Base-by-base conservation (phyloP, 805 yeast genomes). In the Candida sithepensis region DNA sequence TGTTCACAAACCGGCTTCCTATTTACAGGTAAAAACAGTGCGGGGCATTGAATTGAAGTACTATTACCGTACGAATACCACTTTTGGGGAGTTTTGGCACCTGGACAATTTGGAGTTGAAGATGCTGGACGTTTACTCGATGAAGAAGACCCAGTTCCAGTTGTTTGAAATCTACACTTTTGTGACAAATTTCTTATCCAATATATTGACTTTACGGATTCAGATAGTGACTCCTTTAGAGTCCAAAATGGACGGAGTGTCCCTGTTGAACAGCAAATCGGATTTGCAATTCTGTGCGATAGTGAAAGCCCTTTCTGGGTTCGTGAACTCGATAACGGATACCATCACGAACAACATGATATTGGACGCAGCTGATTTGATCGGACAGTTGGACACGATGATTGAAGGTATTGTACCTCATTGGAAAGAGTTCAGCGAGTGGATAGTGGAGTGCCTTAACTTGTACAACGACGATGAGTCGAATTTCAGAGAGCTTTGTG, bases 71-170 rank as follows among this genome's bases (percentile, higher is more conserved):
- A 40, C 42, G 3, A 24, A 24, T 23, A 10, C 18, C 3, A 24
- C n/a, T 3, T 40, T 40, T 24, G 34, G 19, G 3, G 34, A 14
- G n/a, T 40, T 40, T 40, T 40, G 42, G 42, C 34, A 19, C 14
- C 26, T 40, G 19, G 30, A 40, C 26, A 16, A n/a, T 9, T n/a
- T 40, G 34, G 42, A 40, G 22, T n/a, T 40, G 21, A 24, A 16
- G 19, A 18, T 40, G 16, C 19, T 40, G 22, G 42, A 40, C 12
- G 4, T n/a, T 13, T 40, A 40, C 18, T 18, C 18, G n/a, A 40
- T 40, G 21, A 40, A 40, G 22, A 40, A 40, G 14, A 18, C 26
- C 5, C 42, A 40, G 19, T 40, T 40, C 19, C 42, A 40, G 19
- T 18, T 40, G 14, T 40, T 23, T 19, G 42, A 40, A 26, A 40